These are phyloP conservation scores for Mucor racemosus DNA, from an alignment of 371 early-diverging fungal species.

Conservation along the genomic window DNA sequence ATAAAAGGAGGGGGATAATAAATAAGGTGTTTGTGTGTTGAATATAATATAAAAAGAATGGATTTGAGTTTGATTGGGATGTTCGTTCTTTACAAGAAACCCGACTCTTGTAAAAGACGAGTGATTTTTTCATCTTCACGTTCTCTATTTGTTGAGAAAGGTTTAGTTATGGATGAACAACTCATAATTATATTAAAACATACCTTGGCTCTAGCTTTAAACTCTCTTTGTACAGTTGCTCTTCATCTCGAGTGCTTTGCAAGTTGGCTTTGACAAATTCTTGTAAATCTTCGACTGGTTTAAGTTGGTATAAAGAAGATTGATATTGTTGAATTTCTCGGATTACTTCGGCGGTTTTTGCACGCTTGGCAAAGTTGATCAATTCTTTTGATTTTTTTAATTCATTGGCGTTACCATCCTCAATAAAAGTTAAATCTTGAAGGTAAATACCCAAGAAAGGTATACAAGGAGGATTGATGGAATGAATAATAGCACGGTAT, in stretches of 20 bases:
- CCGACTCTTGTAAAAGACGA: conserved; percentile 81
- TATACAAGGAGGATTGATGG: conserved; percentile 89
- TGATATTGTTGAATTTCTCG: conserved; percentile 92
- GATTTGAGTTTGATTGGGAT: no score
- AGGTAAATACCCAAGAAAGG: conserved; percentile 91
- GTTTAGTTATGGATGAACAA: background rate
- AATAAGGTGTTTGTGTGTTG: background rate
- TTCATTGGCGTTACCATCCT: conserved; percentile 89
- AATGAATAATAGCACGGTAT: conserved; percentile 87
- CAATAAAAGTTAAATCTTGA: conserved; percentile 91
- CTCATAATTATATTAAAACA: background rate
- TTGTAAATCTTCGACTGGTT: conserved; percentile 81
- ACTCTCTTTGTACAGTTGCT: conserved; percentile 73
- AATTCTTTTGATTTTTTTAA: conserved; percentile 61
- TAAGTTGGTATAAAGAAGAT: conserved; percentile 79
- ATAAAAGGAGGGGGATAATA: background rate
- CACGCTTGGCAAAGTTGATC: conserved; percentile 92
- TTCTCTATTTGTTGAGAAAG: conserved; percentile 50
- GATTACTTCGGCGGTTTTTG: conserved; percentile 86
- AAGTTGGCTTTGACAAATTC: conserved; percentile 73
- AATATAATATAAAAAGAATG: no score
- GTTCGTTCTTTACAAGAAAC: conserved; percentile 67
- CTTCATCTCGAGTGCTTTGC: conserved; percentile 67
- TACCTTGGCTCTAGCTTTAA: conserved; percentile 74
- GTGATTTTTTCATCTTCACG: conserved; percentile 90